These are phyloP conservation scores for Phytophthora citricola DNA, from an alignment of 352 stramenopile genomes.

Conservation along the genomic window DNA sequence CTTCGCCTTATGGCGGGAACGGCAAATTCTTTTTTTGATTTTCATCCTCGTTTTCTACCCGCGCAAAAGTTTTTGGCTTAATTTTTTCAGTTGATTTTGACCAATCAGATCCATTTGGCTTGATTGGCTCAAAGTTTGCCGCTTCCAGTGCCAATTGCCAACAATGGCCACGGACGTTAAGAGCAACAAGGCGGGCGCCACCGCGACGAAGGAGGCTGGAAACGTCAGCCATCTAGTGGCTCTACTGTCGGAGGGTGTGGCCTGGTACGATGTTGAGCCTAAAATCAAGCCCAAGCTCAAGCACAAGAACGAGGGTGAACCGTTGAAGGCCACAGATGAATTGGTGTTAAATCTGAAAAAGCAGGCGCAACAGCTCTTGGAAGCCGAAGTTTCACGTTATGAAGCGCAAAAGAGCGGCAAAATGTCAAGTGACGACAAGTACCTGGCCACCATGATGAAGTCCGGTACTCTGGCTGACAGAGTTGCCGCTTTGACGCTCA, in stretches of 20 bases:
- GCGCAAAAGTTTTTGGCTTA: not conserved
- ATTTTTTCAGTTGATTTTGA: not conserved
- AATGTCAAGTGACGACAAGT: constrained; percentile 88
- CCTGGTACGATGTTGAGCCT: constrained; percentile 48
- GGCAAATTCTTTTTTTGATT: constrained; percentile 9
- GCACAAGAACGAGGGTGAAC: constrained; percentile 20
- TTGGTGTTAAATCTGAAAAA: constrained; percentile 64
- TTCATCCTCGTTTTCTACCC: not conserved
- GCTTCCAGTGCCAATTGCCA: constrained; percentile 9
- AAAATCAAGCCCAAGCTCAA: constrained; percentile 37
- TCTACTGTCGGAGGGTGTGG: constrained; percentile 41
- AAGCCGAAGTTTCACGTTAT: constrained; percentile 62
- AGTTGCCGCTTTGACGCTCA: constrained; percentile 91
- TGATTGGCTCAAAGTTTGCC: constrained; percentile 27
- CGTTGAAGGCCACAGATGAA: constrained; percentile 39
- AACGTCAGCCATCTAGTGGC: constrained; percentile 39
- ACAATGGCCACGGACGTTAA: constrained; percentile 24
- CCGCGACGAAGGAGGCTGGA: constrained; percentile 1
- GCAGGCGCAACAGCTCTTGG: constrained; percentile 63
- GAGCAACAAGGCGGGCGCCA: not conserved
- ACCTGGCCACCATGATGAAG: constrained; percentile 87
- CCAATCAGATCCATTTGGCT: constrained; percentile 7
- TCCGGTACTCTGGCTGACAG: constrained; percentile 92
- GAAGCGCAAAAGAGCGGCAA: constrained; percentile 72
- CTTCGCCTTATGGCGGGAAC: not conserved